Percentiles rank a stretch among this genome's conserved stretches.
Conservation (phyloP, 2,329 filamentous ascomycete species). For the Hypoxylon sp. region DNA sequence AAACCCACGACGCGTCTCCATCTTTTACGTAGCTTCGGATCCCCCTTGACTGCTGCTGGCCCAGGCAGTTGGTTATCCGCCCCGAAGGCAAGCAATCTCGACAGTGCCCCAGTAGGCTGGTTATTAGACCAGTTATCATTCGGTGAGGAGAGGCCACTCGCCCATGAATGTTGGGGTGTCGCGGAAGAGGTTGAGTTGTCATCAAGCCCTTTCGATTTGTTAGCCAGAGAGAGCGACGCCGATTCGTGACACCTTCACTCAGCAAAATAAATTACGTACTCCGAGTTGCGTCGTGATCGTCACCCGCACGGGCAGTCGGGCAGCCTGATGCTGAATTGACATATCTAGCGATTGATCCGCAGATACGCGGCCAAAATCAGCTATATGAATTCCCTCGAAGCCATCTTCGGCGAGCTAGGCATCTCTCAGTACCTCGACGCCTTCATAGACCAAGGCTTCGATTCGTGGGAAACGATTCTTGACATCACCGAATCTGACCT, state of each 20-base stretch:
- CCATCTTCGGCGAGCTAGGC: conserved; percentile 80
- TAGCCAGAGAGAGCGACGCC: conserved; percentile 21
- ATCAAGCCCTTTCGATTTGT: conserved; percentile 11
- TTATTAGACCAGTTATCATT: conserved; percentile 54
- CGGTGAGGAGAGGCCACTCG: conserved; percentile 33
- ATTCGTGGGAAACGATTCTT: conserved; percentile 85
- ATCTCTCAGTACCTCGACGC: conserved; percentile 81
- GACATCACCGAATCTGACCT: conserved; percentile 89
- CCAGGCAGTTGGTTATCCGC: conserved; percentile 10
- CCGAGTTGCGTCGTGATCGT: conserved; percentile 19
- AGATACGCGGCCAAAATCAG: conserved; percentile 45
- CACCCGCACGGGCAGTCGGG: conserved; percentile 17
- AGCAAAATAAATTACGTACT: conserved; percentile 12
- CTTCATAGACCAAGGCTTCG: conserved; percentile 85
- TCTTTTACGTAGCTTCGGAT: conserved; percentile 38
- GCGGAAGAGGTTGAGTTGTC: conserved; percentile 27
- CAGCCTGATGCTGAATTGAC: conserved; percentile 43
- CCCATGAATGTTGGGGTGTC: conserved; percentile 25
- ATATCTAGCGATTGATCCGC: conserved; percentile 38
- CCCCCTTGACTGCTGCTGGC: conserved; percentile 21
- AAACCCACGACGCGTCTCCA: conserved; percentile 43
- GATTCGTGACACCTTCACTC: conserved; percentile 6
- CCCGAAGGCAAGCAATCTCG: conserved; percentile 23
- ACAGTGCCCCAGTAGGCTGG: conserved; percentile 43
- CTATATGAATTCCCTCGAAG: conserved; percentile 74